Evolutionary conservation across 257 asterid genomes (phyloP), one percentile per base, ranked within the genome.

Genomic region (Scutellaria baicalensis): DNA sequence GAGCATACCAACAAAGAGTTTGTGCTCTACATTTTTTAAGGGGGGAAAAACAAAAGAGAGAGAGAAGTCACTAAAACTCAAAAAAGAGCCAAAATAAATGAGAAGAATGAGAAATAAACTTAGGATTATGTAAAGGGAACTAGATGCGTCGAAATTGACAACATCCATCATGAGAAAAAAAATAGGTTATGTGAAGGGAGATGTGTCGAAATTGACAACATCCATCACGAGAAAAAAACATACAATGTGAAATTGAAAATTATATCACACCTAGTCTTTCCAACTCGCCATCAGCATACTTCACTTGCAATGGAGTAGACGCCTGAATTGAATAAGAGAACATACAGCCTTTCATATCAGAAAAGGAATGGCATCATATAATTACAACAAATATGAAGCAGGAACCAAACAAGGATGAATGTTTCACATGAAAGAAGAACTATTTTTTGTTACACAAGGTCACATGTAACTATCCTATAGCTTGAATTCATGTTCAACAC

Each of bases 211-310:
- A 66, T 52, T 52, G 47, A 52, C 73, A 54, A 18, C 49, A 59
- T 66, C 33, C 60, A 8, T 49, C 59, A 70, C 40, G 70, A 56
- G 35, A 70, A 47, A 59, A 64, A 73, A 49, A 55, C 61, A 68
- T n/a, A 55, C 42, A 38, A 39, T 70, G 57, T 10, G 31, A 48
- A 39, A 55, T 70, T 17, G 39, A 69, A 78, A 73, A 57, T 68
- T 23, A 59, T 35, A 49, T 69, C 54, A 69, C 75, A 90, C 96
- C 96, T 88, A 90, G 91, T 78, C 95, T 84, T 84, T 90, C 96
- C 93, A 90, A 86, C 81, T 90, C 96, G 83, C 96, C 97, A 79
- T 92, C 97, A 39, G 96, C 97, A 82, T 89, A 92, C 89, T 89
- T 92, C 85, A 92, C 97, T 89, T 92, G 97, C 95, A 92, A 82